phyloP scores from a whole-genome alignment of 2,329 filamentous ascomycete species.

The Colletotrichum cereale region DNA sequence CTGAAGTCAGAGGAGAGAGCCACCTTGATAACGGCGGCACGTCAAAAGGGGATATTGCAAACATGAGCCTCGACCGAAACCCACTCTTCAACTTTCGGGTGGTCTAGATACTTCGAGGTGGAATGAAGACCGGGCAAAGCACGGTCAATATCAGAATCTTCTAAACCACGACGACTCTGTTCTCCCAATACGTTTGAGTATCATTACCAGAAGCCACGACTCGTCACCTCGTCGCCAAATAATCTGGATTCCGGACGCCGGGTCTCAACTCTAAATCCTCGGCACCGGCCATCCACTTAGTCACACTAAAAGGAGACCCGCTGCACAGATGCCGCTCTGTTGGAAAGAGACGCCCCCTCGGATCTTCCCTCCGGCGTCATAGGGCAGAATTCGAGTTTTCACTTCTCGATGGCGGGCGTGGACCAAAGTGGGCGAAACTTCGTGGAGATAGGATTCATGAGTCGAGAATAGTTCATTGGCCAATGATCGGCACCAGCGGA shows the following conservation, averaged over 20 bases:
- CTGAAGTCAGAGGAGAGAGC: background rate
- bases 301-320: background rate
- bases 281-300: background rate
- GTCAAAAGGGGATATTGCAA: background rate
- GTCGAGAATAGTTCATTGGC: slow-evolving; percentile 9
- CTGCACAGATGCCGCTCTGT: background rate
- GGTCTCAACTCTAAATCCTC: background rate
- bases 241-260: background rate
- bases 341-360: background rate
- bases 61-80: background rate
- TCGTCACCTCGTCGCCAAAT: background rate
- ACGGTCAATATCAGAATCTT: background rate
- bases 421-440: background rate
- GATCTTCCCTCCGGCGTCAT: slow-evolving; percentile 5
- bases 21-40: background rate
- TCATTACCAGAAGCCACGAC: background rate
- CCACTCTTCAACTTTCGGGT: background rate
- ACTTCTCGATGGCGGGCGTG: slow-evolving; percentile 6
- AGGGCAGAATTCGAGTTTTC: slow-evolving; percentile 4
- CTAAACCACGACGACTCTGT: background rate
- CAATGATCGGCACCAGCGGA: slow-evolving; percentile 25
- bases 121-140: background rate
- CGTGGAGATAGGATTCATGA: slow-evolving; percentile 1
- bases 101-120: background rate
- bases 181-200: background rate